phyloP scores from a whole-genome alignment of 768 basidiomycete genomes.

The Lenzites betulinus region DNA sequence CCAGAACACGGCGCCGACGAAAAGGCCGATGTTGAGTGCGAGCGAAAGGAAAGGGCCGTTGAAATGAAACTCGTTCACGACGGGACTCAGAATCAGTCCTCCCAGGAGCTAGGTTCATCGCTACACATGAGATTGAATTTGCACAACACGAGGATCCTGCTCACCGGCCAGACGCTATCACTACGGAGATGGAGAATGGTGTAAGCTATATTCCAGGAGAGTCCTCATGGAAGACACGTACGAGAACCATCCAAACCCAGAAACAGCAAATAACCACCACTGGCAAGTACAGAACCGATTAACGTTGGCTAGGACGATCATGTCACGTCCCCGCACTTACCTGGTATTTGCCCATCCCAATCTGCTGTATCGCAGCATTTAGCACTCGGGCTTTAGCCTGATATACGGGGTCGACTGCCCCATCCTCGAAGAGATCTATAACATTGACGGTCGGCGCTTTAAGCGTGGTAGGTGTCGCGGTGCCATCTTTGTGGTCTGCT shows the following conservation, averaged over 20 bases:
- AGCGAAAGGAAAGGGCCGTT: conserved; percentile 50
- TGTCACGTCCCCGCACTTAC: conserved; percentile 25
- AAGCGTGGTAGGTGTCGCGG: not conserved
- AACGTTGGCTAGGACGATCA: too few relatives aligned
- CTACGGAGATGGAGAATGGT: conserved; percentile 35
- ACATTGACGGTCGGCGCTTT: not conserved
- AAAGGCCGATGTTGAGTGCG: conserved; percentile 53
- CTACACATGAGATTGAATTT: too few relatives aligned
- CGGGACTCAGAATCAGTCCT: conserved; percentile 49
- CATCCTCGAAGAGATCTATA: conserved; percentile 28
- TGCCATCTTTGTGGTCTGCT: conserved; percentile 1
- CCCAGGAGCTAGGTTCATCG: conserved; percentile 35
- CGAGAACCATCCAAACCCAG: conserved; percentile 80
- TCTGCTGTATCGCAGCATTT: conserved; percentile 49
- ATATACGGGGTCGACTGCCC: conserved; percentile 46
- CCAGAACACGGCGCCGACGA: conserved; percentile 53
- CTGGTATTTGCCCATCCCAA: conserved; percentile 62
- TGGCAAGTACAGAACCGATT: conserved; percentile 26
- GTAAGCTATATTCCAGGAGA: not conserved
- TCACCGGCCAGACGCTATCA: conserved; percentile 74
- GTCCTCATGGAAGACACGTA: conserved; percentile 37
- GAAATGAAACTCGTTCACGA: conserved; percentile 50
- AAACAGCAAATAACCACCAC: conserved; percentile 65
- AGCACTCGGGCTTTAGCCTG: conserved; percentile 50
- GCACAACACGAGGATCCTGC: conserved; percentile 24